Evolutionary conservation across 805 yeast species (phyloP).

Genomic region (Yamadazyma philogaea): DNA sequence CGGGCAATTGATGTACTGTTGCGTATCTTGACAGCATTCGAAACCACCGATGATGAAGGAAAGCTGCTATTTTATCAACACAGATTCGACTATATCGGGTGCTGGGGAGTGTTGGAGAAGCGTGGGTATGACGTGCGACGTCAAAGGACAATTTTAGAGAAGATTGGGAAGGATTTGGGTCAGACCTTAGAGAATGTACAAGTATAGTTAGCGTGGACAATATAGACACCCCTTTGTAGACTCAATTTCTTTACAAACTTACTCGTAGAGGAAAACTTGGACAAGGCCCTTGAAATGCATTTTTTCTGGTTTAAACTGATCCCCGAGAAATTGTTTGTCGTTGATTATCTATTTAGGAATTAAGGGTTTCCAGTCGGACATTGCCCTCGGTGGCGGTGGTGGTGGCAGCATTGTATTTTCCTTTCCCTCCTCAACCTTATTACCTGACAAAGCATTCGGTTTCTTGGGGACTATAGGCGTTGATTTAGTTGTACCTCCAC

Average conservation of each 20-base stretch:
- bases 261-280: too few relatives aligned
- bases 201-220: not conserved
- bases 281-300: too few relatives aligned
- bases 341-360: slow-evolving; percentile 38
- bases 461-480: slow-evolving; percentile 37
- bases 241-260: not conserved
- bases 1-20: slow-evolving; percentile 24
- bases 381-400: slow-evolving; percentile 20
- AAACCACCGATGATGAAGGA: slow-evolving; percentile 18
- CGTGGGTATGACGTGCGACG: slow-evolving; percentile 1
- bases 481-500: slow-evolving; percentile 1
- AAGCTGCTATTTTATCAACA: slow-evolving; percentile 21
- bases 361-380: slow-evolving; percentile 53
- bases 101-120: slow-evolving; percentile 29
- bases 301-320: too few relatives aligned
- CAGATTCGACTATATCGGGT: slow-evolving; percentile 33
- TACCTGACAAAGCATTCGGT: slow-evolving; percentile 26
- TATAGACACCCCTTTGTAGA: too few relatives aligned
- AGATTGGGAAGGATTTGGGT: not conserved
- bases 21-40: slow-evolving; percentile 15
- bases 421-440: slow-evolving; percentile 14
- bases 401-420: slow-evolving; percentile 13
- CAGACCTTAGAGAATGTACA: not conserved
- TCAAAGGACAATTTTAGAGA: not conserved
- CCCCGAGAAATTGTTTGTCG: too few relatives aligned